phyloP scores from a whole-genome alignment of 208 protist genomes.

The Crithidia fasciculata region DNA sequence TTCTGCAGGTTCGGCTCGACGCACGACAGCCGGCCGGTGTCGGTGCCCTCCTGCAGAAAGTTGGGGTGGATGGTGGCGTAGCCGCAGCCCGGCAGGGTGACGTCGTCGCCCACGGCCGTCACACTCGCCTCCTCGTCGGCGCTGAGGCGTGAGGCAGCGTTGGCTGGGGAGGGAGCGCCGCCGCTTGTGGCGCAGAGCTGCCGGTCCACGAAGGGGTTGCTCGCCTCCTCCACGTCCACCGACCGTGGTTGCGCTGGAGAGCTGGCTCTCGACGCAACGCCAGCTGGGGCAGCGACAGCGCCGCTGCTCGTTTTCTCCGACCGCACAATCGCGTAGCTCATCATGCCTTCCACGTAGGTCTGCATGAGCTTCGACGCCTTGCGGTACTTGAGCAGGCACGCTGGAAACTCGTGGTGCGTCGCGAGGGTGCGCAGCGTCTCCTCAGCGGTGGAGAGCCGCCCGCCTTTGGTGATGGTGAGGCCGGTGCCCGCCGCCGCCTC shows the following conservation, averaged over 20 bases:
- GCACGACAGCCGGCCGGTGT: constrained; percentile 90
- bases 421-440: constrained; percentile 78
- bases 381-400: constrained; percentile 75
- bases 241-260: neutral
- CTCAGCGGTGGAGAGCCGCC: constrained; percentile 90
- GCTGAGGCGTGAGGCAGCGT: neutral
- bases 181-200: constrained; percentile 7
- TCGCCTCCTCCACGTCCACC: constrained; percentile 7
- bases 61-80: constrained; percentile 68
- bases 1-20: constrained; percentile 92
- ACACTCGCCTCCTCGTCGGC: constrained; percentile 25
- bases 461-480: constrained; percentile 74
- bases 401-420: constrained; percentile 79
- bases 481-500: constrained; percentile 22
- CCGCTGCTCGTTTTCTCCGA: neutral
- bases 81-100: constrained; percentile 25
- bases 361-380: constrained; percentile 87
- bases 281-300: neutral
- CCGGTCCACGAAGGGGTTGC: constrained; percentile 31
- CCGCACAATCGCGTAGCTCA: constrained; percentile 67
- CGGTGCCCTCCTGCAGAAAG: constrained; percentile 89
- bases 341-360: constrained; percentile 90
- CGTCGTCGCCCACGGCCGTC: constrained; percentile 9
- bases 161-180: neutral
- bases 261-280: neutral